Evolutionary conservation across 495 filamentous ascomycete species (phyloP), one percentile per base, ranked within the genome.

Genomic region (Trichocladium uniseriatum): DNA sequence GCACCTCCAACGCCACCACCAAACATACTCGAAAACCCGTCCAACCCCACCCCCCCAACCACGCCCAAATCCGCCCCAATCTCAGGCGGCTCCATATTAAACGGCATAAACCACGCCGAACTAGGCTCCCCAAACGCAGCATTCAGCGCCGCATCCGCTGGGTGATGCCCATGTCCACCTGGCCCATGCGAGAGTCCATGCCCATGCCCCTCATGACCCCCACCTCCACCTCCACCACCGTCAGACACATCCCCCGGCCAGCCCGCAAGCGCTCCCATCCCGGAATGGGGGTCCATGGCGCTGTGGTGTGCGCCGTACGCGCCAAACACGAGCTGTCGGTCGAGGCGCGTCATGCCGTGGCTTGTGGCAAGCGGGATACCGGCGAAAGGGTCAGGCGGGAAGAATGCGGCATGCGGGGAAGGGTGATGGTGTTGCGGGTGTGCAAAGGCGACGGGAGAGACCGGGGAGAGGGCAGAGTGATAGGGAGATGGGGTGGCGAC

Each of bases 21-120:
- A 52, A 72, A 73, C 63, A 71, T 67, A 13, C 59, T 58, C 18
- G 53, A 57, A 32, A 73, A 72, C 8, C 55, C 63, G 41, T 70
- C 68, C 37, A 69, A 44, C 14, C 49, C 52, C 3, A 61, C 67
- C 14, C 58, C 67, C 35, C 65, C 66, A 31, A 64, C 61, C 7
- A 59, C 55, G 6, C 64, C 70, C 20, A 70, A 45, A 13, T 80
- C 79, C 28, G 74, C 71, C 13, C 73, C 76, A 19, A 81, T 62
- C 44, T 79, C 76, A 19, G 79, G 79, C 43, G 86, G 87, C 53
- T 89, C 84, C 68, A 91, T 79, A 58, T 95, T 96, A 69, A 95
- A 96, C 2, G 90, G 90, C 70, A 94, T 81, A 66, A 95, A 95
- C 90, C 90, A 96, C 19, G 89, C 88, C 37, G 74, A 78, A 45